phyloP scores from a whole-genome alignment of 352 stramenopile genomes.

The Nothophytophthora sp. region DNA sequence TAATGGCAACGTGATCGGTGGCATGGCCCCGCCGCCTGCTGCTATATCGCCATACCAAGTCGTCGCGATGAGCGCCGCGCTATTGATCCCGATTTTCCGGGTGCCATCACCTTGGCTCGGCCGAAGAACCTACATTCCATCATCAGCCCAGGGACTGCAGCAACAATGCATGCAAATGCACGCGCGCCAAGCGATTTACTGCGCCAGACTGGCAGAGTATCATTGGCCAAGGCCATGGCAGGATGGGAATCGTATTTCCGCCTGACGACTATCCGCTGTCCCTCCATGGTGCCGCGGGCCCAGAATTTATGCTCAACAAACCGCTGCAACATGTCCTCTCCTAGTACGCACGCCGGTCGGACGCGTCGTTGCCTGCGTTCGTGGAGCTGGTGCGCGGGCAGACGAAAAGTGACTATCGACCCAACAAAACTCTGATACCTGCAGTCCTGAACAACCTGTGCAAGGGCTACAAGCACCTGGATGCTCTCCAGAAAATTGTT shows the following conservation, averaged over 20 bases:
- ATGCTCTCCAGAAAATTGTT: background rate
- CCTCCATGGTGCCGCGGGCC: background rate
- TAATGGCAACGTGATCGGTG: background rate
- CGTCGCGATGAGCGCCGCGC: background rate
- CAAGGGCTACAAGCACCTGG: background rate
- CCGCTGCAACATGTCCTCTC: background rate
- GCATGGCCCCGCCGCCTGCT: background rate
- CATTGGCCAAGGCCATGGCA: background rate
- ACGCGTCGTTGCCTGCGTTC: background rate
- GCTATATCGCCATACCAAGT: background rate
- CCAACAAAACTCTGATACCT: background rate
- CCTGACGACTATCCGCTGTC: background rate
- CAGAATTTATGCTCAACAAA: background rate
- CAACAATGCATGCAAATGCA: background rate
- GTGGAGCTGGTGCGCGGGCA: background rate
- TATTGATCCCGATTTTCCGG: background rate
- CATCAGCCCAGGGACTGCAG: background rate
- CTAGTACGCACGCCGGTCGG: background rate
- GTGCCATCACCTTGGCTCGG: background rate
- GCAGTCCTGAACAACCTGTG: background rate
- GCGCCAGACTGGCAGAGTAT: background rate
- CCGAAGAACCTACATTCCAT: background rate
- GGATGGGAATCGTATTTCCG: background rate
- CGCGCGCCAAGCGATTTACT: background rate
- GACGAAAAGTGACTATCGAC: background rate